Percentiles rank a stretch among this genome's conserved stretches.
These are phyloP conservation scores for Alopecurus myosuroides DNA, from an alignment of 176 grass and related monocot genomes.

Conservation along the genomic window DNA sequence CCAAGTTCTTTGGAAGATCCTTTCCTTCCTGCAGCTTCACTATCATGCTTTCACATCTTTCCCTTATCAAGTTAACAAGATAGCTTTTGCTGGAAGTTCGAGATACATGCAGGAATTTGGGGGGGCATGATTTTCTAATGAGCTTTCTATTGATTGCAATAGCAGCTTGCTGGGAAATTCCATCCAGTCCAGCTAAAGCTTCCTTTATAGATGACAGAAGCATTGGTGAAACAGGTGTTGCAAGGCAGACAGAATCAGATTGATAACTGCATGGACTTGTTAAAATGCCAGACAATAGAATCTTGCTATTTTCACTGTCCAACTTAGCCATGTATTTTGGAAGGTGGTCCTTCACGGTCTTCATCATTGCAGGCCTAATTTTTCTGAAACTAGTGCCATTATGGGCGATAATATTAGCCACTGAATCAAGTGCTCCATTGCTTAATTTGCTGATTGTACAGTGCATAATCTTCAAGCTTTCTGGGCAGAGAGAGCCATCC, in stretches of 20 bases:
- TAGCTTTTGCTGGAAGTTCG: background rate
- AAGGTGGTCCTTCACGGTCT: constrained; percentile 25
- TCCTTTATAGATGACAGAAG: constrained; percentile 29
- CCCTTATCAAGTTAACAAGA: constrained; percentile 1
- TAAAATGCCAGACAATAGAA: constrained; percentile 13
- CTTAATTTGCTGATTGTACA: constrained; percentile 3
- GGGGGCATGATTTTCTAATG: constrained; percentile 10
- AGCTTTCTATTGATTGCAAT: constrained; percentile 38
- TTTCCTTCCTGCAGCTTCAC: constrained; percentile 19
- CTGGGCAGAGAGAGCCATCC: background rate
- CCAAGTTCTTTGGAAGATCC: constrained; percentile 29
- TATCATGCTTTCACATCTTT: constrained; percentile 19
- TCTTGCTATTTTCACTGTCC: background rate
- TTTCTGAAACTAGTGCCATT: background rate
- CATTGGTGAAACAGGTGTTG: constrained; percentile 21
- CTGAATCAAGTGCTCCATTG: constrained; percentile 25
- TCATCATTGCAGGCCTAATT: constrained; percentile 17
- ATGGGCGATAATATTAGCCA: constrained; percentile 10
- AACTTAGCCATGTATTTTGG: constrained; percentile 22
- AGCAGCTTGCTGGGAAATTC: constrained; percentile 21
- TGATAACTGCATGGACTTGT: constrained; percentile 29
- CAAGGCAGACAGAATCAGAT: constrained; percentile 24
- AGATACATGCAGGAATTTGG: background rate
- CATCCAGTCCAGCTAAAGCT: constrained; percentile 21
- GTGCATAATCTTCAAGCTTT: background rate